A percentile compares a stretch with the other conserved stretches of the same genome.
phyloP scores from a whole-genome alignment of 352 stramenopile genomes.

The Pythium guiyangense region DNA sequence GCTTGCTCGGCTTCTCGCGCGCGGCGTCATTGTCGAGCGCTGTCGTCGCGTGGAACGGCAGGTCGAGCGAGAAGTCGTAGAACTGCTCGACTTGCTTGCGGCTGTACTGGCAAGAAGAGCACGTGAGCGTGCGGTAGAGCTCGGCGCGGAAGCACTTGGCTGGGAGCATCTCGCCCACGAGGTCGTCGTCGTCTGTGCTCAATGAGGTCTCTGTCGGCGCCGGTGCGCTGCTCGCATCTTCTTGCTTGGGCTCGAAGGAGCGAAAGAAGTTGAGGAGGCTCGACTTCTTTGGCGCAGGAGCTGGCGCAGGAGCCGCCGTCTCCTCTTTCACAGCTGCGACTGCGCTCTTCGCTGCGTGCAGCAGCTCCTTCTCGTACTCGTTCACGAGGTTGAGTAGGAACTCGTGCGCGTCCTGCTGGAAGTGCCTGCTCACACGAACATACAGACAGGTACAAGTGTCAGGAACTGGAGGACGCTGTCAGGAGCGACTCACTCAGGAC shows the following conservation, averaged over 20 bases:
- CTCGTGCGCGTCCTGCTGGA: conserved; percentile 86
- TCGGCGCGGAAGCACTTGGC: conserved; percentile 78
- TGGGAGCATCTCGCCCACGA: conserved; percentile 53
- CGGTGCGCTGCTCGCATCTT: conserved; percentile 3
- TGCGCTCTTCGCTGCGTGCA: conserved; percentile 34
- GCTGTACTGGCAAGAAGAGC: conserved; percentile 69
- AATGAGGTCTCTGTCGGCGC: conserved; percentile 14
- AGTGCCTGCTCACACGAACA: conserved; percentile 34
- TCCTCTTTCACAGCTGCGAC: conserved; percentile 15
- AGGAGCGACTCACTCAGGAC: background rate
- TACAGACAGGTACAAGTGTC: background rate
- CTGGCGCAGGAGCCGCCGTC: conserved; percentile 12
- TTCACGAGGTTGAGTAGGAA: conserved; percentile 82
- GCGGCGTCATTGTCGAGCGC: background rate
- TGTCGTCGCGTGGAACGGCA: conserved; percentile 35
- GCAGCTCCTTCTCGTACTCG: conserved; percentile 82
- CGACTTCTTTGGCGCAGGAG: conserved; percentile 25
- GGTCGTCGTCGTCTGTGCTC: conserved; percentile 23
- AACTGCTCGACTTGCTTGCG: conserved; percentile 78
- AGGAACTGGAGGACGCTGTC: background rate
- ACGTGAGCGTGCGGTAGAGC: conserved; percentile 74
- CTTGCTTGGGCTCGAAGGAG: conserved; percentile 18
- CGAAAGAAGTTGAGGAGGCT: conserved; percentile 68
- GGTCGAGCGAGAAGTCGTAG: conserved; percentile 84
- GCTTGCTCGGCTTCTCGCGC: conserved; percentile 18